Evolutionary conservation across 1,139 yeast genomes (phyloP).

Genomic region (Saccharomyces hybrid): DNA sequence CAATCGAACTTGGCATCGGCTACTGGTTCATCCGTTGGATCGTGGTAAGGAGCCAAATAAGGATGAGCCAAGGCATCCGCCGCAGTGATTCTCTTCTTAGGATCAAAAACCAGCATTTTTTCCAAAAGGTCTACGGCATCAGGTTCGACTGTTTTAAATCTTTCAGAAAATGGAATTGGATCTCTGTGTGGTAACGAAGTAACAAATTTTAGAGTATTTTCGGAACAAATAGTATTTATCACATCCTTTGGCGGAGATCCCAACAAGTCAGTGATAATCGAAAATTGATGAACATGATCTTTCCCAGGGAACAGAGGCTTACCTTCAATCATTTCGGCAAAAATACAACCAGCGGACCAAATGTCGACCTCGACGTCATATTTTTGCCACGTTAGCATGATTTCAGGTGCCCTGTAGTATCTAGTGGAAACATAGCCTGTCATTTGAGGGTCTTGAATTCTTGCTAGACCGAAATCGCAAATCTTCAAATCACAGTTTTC

Average conservation of each 20-base stretch:
- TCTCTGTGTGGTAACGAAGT: conserved; percentile 89
- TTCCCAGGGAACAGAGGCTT: conserved; percentile 97
- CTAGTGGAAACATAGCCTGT: conserved; percentile 96
- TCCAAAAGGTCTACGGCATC: conserved; percentile 85
- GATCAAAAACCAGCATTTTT: conserved; percentile 90
- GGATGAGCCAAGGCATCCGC: conserved; percentile 86
- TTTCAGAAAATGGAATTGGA: conserved; percentile 76
- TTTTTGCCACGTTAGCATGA: conserved; percentile 98
- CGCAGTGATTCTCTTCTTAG: conserved; percentile 88
- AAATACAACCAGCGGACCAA: conserved; percentile 98
- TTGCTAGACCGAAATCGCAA: conserved; percentile 93
- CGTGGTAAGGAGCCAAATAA: conserved; percentile 94
- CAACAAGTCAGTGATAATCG: conserved; percentile 87
- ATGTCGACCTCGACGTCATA: conserved; percentile 98
- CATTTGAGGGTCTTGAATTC: conserved; percentile 98
- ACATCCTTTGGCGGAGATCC: conserved; percentile 98
- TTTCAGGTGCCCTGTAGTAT: conserved; percentile 97
- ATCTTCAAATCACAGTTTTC: conserved; percentile 95
- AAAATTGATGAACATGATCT: conserved; percentile 96
- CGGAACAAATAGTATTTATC: conserved; percentile 91
- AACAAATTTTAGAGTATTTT: conserved; percentile 89
- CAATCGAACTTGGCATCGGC: conserved; percentile 93
- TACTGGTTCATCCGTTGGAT: conserved; percentile 94
- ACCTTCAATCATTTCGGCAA: conserved; percentile 98
- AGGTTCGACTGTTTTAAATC: conserved; percentile 83